These are phyloP conservation scores for Talaromyces wortmannii DNA, from an alignment of 495 filamentous ascomycete genomes.

Conservation along the genomic window DNA sequence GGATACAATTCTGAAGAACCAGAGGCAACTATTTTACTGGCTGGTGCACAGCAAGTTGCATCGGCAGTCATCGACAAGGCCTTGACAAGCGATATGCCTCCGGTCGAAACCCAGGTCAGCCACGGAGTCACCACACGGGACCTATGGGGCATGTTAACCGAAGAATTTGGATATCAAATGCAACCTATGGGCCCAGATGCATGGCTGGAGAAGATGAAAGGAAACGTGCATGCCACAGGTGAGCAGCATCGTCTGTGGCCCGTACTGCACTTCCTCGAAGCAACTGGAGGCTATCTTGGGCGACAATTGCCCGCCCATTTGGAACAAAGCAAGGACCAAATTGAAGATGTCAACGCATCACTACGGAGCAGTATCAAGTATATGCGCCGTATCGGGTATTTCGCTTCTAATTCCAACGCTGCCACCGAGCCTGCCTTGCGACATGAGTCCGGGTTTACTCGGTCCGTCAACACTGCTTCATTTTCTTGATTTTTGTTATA, in stretches of 20 bases:
- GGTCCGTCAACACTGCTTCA: too few relatives aligned
- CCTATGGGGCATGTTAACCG: neutral
- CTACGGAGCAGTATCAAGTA: neutral
- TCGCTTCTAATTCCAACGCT: neutral
- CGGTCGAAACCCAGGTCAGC: neutral
- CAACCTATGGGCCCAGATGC: neutral
- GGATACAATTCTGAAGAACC: constrained; percentile 14
- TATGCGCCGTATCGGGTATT: neutral
- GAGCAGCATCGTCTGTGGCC: constrained; percentile 21
- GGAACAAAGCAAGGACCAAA: neutral
- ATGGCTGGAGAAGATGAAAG: neutral
- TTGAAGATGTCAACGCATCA: neutral
- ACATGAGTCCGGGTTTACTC: too few relatives aligned
- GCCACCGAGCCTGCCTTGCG: neutral
- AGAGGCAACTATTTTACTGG: constrained; percentile 14
- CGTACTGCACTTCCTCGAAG: constrained; percentile 17
- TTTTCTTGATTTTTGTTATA: too few relatives aligned
- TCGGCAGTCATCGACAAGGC: constrained; percentile 7
- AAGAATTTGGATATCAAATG: neutral
- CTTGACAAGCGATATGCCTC: neutral
- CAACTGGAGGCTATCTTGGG: constrained; percentile 12
- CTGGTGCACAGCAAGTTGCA: constrained; percentile 16
- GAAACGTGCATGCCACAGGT: neutral
- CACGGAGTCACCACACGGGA: neutral
- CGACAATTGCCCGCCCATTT: neutral